Percentiles rank a stretch among this genome's conserved stretches.
Evolutionary conservation across 352 stramenopile species (phyloP).

Genomic region (Pythium aphanidermatum): DNA sequence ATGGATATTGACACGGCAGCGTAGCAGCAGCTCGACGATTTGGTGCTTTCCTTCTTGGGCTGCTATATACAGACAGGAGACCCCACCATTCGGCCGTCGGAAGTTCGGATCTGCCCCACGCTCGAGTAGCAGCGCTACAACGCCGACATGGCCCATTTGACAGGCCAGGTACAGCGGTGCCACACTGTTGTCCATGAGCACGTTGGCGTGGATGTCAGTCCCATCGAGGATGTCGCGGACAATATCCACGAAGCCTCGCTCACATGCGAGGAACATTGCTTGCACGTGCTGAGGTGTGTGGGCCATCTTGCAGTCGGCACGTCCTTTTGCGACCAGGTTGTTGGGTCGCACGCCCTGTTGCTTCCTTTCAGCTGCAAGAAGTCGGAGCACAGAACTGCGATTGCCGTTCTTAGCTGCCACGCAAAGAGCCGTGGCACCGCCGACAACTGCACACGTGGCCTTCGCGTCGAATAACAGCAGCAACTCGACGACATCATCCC

Average conservation of each 20-base stretch:
- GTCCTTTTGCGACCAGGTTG: slow-evolving; percentile 1
- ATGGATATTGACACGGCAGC: slow-evolving; percentile 42
- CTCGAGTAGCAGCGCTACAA: slow-evolving; percentile 50
- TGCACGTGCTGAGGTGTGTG: slow-evolving; percentile 38
- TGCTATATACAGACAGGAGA: slow-evolving; percentile 82
- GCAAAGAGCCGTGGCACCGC: slow-evolving; percentile 62
- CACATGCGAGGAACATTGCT: slow-evolving; percentile 72
- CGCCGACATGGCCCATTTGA: slow-evolving; percentile 72
- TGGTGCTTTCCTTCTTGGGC: slow-evolving; percentile 67
- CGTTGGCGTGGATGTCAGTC: slow-evolving; percentile 54
- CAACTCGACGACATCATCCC: slow-evolving; percentile 57
- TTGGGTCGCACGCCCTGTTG: slow-evolving; percentile 9
- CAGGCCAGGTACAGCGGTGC: slow-evolving; percentile 77
- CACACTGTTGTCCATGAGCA: slow-evolving; percentile 78
- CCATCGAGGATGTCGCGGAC: slow-evolving; percentile 56
- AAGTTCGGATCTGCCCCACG: slow-evolving; percentile 64
- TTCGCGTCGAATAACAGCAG: slow-evolving; percentile 41
- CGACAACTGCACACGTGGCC: slow-evolving; percentile 32
- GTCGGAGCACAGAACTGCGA: slow-evolving; percentile 36
- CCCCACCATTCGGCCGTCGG: slow-evolving; percentile 44
- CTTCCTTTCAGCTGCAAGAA: slow-evolving; percentile 34
- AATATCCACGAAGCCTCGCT: slow-evolving; percentile 59
- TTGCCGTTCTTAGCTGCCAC: slow-evolving; percentile 78
- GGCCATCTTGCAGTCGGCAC: slow-evolving; percentile 1
- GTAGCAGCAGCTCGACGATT: slow-evolving; percentile 53